phyloP scores from a whole-genome alignment of 257 asterid genomes.

The Nicotiana tabacum region DNA sequence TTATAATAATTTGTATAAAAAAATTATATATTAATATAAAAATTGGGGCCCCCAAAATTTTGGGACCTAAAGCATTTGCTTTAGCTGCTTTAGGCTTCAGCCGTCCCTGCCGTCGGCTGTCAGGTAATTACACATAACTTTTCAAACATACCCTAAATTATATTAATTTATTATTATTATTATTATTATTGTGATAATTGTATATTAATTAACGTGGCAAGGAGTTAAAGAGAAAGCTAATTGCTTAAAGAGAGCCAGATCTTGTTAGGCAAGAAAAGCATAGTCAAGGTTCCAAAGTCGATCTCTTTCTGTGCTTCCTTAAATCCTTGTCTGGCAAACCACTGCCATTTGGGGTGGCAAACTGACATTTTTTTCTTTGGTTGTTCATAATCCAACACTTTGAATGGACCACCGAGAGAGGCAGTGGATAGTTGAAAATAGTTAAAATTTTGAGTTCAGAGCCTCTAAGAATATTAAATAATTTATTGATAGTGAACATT shows the following conservation, averaged over 20 bases:
- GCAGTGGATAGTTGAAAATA: neutral
- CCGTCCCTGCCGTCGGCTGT: too few relatives aligned
- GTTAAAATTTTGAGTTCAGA: neutral
- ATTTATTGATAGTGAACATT: neutral
- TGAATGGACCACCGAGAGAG: neutral
- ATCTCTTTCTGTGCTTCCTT: neutral
- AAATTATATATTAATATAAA: too few relatives aligned
- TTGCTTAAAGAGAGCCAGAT: slow-evolving; percentile 10
- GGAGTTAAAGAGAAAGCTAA: neutral
- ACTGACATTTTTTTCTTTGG: slow-evolving; percentile 2
- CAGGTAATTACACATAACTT: too few relatives aligned
- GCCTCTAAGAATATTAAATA: neutral
- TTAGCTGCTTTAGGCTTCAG: too few relatives aligned
- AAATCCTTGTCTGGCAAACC: neutral
- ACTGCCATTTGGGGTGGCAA: neutral
- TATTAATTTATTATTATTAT: too few relatives aligned
- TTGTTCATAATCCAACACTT: neutral
- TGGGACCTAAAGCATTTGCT: too few relatives aligned
- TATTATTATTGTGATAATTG: neutral
- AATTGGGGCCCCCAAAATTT: too few relatives aligned
- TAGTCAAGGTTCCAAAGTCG: neutral
- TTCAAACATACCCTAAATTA: too few relatives aligned
- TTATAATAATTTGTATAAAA: too few relatives aligned
- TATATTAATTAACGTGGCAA: neutral
- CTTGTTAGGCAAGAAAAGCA: slow-evolving; percentile 52